A percentile compares a stretch with the other conserved stretches of the same genome.
phyloP scores from a whole-genome alignment of 2,329 filamentous ascomycete species.

The Penicillium sp. region DNA sequence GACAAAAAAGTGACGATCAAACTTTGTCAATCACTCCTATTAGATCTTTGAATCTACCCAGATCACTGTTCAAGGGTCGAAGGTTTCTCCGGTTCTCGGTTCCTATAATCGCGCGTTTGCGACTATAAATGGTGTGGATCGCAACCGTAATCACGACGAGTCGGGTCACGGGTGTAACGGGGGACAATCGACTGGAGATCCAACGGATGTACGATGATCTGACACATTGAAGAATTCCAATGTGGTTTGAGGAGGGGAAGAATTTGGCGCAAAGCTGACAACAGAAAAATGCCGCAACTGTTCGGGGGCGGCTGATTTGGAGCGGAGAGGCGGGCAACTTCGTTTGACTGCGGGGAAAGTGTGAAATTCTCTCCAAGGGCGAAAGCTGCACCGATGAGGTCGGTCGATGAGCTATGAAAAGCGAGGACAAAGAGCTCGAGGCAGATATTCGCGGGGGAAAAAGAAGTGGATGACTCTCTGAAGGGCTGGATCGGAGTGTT shows the following conservation, averaged over 20 bases:
- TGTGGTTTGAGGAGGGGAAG: neutral
- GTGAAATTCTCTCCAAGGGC: conserved; percentile 5
- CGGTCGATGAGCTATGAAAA: neutral
- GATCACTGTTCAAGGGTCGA: neutral
- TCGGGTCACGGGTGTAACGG: conserved; percentile 24
- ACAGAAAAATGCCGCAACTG: conserved; percentile 26
- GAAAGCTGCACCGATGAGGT: neutral
- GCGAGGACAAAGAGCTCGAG: neutral
- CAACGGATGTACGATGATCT: conserved; percentile 11
- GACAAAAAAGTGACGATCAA: conserved; percentile 9
- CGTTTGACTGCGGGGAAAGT: conserved; percentile 27
- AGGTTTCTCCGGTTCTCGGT: neutral
- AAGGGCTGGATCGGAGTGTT: conserved; percentile 20
- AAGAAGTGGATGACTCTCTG: conserved; percentile 10
- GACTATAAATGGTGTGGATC: conserved; percentile 22
- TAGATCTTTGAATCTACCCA: conserved; percentile 1
- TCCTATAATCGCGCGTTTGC: conserved; percentile 25
- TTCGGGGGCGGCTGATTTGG: conserved; percentile 22
- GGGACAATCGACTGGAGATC: conserved; percentile 24
- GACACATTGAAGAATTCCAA: conserved; percentile 25
- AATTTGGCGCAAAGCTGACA: conserved; percentile 16
- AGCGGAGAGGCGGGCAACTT: conserved; percentile 24
- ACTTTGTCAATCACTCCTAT: neutral
- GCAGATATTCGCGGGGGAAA: conserved; percentile 8
- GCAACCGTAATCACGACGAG: conserved; percentile 11